Evolutionary conservation across 805 yeast species (phyloP).

Genomic region (Yamadazyma nakazawae): DNA sequence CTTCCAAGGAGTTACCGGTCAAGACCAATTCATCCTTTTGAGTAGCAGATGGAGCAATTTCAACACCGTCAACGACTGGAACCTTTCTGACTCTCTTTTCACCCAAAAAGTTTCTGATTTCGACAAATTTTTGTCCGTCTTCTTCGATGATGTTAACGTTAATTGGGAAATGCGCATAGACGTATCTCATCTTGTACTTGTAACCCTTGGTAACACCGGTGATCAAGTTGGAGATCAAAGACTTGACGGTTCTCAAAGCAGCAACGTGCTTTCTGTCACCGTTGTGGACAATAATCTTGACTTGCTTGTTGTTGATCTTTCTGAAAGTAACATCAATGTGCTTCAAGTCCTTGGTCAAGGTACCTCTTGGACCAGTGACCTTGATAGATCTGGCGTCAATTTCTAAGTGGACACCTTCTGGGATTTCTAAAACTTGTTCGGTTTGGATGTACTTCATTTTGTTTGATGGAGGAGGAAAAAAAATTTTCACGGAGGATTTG

Average conservation of each 20-base stretch:
- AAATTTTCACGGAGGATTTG: slow-evolving; percentile 5
- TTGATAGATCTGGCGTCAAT: slow-evolving; percentile 89
- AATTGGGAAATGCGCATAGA: slow-evolving; percentile 99
- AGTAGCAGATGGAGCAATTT: slow-evolving; percentile 71
- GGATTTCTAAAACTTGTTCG: slow-evolving; percentile 77
- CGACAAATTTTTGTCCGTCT: slow-evolving; percentile 73
- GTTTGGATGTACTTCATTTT: slow-evolving; percentile 81
- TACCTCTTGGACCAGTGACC: slow-evolving; percentile 98
- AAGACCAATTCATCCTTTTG: slow-evolving; percentile 94
- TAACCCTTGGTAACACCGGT: slow-evolving; percentile 99
- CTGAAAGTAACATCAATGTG: slow-evolving; percentile 94
- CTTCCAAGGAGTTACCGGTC: slow-evolving; percentile 94
- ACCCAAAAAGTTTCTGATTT: slow-evolving; percentile 99
- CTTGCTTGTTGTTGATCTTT: slow-evolving; percentile 66
- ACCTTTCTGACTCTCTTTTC: slow-evolving; percentile 95
- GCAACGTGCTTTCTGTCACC: slow-evolving; percentile 99
- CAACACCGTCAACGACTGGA: slow-evolving; percentile 85
- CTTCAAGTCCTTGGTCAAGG: slow-evolving; percentile 81
- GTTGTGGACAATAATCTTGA: slow-evolving; percentile 92
- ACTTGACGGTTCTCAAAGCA: slow-evolving; percentile 97
- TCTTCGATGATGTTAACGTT: slow-evolving; percentile 87
- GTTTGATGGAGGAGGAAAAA: slow-evolving; percentile 1
- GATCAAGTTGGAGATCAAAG: slow-evolving; percentile 89
- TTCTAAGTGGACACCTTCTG: slow-evolving; percentile 88
- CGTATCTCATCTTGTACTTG: slow-evolving; percentile 99